These are phyloP conservation scores for Aspergillus arachidicola DNA, from an alignment of 2,329 filamentous ascomycete genomes.

Conservation along the genomic window DNA sequence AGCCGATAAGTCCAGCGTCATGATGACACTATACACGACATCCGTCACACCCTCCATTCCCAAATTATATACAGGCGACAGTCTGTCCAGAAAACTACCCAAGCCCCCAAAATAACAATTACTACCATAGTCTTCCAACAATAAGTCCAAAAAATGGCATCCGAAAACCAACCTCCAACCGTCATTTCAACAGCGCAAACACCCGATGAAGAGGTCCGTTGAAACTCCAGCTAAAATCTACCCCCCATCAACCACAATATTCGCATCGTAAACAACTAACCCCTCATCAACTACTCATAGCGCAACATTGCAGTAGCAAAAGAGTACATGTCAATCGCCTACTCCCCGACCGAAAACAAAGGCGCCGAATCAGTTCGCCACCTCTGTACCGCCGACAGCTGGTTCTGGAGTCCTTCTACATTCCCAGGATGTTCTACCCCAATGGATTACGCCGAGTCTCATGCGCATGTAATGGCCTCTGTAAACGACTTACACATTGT, in stretches of 20 bases:
- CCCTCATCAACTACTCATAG: neutral
- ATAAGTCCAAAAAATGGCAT: slow-evolving; percentile 7
- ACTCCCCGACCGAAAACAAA: slow-evolving; percentile 39
- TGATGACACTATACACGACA: neutral
- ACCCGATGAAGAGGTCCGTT: slow-evolving; percentile 10
- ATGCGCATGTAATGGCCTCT: slow-evolving; percentile 38
- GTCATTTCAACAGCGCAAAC: slow-evolving; percentile 6
- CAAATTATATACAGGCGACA: neutral
- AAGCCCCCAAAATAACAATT: too few species aligned
- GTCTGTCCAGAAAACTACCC: too few species aligned
- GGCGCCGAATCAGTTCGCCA: slow-evolving; percentile 36
- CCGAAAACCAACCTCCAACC: slow-evolving; percentile 6
- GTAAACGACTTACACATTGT: slow-evolving; percentile 40
- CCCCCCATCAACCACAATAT: neutral
- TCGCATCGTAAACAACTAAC: too few species aligned
- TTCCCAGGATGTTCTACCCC: slow-evolving; percentile 41
- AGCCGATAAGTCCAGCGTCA: neutral
- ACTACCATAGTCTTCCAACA: neutral
- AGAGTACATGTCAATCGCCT: slow-evolving; percentile 42
- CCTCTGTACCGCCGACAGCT: slow-evolving; percentile 35
- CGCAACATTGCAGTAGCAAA: slow-evolving; percentile 38
- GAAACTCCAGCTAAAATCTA: neutral
- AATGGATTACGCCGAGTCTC: slow-evolving; percentile 41
- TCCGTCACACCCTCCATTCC: neutral
- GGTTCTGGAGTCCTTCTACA: slow-evolving; percentile 41